phyloP scores from a whole-genome alignment of 148 eudicot genomes.

The Vaccinium vitisidaea region DNA sequence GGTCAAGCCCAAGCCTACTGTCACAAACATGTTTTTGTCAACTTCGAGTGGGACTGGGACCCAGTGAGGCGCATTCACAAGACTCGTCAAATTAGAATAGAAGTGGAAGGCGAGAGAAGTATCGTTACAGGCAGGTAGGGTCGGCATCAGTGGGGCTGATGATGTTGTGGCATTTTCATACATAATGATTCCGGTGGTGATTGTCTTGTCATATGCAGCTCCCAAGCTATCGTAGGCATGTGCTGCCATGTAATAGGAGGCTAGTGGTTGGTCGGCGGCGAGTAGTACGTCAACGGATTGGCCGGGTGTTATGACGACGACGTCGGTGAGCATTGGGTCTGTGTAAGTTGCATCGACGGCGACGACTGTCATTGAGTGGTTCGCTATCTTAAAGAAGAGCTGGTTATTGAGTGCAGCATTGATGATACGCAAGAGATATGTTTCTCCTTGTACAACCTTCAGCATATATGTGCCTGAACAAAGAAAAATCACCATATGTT shows the following conservation, averaged over 20 bases:
- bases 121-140: conserved; percentile 55
- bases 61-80: conserved; percentile 44
- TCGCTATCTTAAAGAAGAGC: conserved; percentile 70
- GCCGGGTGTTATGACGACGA: conserved; percentile 60
- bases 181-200: conserved; percentile 53
- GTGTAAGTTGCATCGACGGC: conserved; percentile 76
- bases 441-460: conserved; percentile 48
- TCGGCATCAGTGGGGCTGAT: conserved; percentile 40
- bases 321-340: conserved; percentile 42
- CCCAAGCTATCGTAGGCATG: conserved; percentile 40
- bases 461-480: conserved; percentile 38
- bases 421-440: conserved; percentile 66
- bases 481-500: background rate
- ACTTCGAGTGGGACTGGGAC: conserved; percentile 27
- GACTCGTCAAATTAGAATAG: conserved; percentile 45
- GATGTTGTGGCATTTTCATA: conserved; percentile 24
- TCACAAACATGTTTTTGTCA: conserved; percentile 59
- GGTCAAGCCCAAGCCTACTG: conserved; percentile 49
- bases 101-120: conserved; percentile 57
- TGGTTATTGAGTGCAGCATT: conserved; percentile 75
- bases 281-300: conserved; percentile 72
- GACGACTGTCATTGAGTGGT: conserved; percentile 63
- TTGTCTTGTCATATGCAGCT: conserved; percentile 36
- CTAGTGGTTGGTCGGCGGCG: conserved; percentile 39
- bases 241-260: conserved; percentile 68